These are phyloP conservation scores for Solanum chacoense DNA, from an alignment of 305 asterid species.

Conservation along the genomic window DNA sequence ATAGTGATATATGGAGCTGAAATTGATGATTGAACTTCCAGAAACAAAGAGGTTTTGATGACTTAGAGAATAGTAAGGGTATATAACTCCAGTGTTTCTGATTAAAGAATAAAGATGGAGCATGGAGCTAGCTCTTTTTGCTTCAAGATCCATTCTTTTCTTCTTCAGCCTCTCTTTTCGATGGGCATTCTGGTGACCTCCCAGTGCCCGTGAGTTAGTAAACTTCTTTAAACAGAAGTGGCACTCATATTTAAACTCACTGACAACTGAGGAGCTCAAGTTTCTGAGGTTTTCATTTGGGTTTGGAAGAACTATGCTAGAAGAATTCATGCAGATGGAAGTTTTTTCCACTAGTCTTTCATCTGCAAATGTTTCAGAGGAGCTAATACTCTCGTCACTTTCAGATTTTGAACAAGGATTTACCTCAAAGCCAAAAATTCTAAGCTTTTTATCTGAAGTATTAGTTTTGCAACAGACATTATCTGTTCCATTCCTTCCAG, in stretches of 20 bases:
- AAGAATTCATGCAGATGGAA: not conserved
- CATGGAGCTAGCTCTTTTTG: not conserved
- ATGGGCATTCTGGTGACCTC: slow-evolving; percentile 16
- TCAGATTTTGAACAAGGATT: not conserved
- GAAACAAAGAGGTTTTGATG: not conserved
- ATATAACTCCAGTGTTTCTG: not conserved
- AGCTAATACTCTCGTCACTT: not conserved
- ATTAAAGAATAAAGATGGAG: not conserved
- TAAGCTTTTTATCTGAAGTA: slow-evolving; percentile 3
- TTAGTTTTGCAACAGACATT: not conserved
- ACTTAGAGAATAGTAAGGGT: not conserved
- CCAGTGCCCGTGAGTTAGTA: not conserved
- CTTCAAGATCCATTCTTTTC: slow-evolving; percentile 2
- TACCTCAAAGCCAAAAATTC: slow-evolving; percentile 14
- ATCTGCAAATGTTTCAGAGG: not conserved
- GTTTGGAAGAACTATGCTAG: not conserved
- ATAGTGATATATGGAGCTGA: not conserved
- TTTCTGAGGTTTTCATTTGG: not conserved
- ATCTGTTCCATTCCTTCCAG: not conserved
- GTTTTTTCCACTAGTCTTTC: not conserved
- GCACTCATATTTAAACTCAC: not conserved
- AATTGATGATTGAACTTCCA: not conserved
- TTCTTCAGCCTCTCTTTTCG: slow-evolving; percentile 12
- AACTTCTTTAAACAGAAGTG: slow-evolving; percentile 5
- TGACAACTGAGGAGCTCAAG: not conserved